Evolutionary conservation across 495 filamentous ascomycete genomes (phyloP).

Genomic region (Penicillium ucsense): DNA sequence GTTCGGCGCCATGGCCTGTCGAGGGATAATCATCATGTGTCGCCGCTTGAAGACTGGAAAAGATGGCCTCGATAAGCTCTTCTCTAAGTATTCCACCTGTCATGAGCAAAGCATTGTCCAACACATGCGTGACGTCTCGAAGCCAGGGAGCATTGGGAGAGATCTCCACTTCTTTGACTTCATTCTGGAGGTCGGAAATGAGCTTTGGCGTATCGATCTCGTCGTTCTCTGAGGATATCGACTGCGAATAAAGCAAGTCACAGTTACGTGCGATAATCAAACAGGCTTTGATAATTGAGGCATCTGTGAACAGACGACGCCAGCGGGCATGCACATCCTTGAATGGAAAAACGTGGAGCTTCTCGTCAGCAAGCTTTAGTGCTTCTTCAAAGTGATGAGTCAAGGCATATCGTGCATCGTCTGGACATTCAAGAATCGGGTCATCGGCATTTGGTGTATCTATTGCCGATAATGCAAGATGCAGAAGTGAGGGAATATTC

Average conservation of each 20-base stretch:
- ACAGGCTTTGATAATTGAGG: constrained; percentile 55
- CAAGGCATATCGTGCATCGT: too few species aligned
- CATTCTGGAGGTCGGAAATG: constrained; percentile 7
- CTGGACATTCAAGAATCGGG: not conserved
- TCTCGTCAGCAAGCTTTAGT: constrained; percentile 40
- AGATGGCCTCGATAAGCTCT: constrained; percentile 43
- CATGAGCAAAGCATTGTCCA: constrained; percentile 78
- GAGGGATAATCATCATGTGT: constrained; percentile 3
- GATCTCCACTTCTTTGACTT: not conserved
- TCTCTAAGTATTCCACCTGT: constrained; percentile 62
- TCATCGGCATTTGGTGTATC: constrained; percentile 9
- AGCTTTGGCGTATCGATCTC: constrained; percentile 5
- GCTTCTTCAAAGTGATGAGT: constrained; percentile 20
- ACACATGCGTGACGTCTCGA: constrained; percentile 43
- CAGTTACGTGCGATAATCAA: constrained; percentile 22
- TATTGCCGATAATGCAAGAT: constrained; percentile 20
- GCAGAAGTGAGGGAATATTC: constrained; percentile 12
- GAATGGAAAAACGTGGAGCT: constrained; percentile 69
- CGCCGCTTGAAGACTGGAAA: constrained; percentile 21
- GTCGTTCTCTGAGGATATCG: not conserved
- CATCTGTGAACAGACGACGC: constrained; percentile 71
- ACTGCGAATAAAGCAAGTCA: constrained; percentile 5
- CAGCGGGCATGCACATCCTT: constrained; percentile 65
- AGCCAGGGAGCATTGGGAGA: constrained; percentile 20
- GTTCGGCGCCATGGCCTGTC: not conserved